These are phyloP conservation scores for Podospora bellae-mahoneyi DNA, from an alignment of 495 filamentous ascomycete species.

Conservation along the genomic window DNA sequence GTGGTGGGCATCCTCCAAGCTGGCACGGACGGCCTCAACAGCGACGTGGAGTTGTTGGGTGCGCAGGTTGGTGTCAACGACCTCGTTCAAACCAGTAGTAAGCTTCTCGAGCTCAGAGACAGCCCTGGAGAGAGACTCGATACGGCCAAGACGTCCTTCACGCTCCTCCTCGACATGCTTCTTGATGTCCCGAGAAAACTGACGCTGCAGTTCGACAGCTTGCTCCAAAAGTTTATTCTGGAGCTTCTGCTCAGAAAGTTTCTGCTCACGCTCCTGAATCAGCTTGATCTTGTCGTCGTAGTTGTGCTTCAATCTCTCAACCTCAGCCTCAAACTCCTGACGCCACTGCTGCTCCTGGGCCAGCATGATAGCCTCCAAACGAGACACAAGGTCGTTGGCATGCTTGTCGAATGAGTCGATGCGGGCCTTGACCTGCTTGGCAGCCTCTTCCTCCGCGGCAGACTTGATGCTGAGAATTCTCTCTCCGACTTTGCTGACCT, in stretches of 20 bases:
- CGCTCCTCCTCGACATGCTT: conserved; percentile 85
- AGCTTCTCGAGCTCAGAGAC: conserved; percentile 81
- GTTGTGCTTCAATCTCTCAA: conserved; percentile 64
- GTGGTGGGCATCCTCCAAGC: conserved; percentile 66
- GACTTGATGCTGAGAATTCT: conserved; percentile 71
- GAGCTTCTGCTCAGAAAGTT: conserved; percentile 73
- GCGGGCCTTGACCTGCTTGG: conserved; percentile 65
- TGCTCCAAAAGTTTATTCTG: conserved; percentile 88
- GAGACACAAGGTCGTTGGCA: conserved; percentile 68
- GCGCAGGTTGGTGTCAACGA: conserved; percentile 83
- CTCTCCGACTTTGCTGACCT: conserved; percentile 69
- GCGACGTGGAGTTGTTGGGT: conserved; percentile 95
- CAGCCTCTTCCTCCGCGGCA: conserved; percentile 63
- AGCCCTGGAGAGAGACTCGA: conserved; percentile 70
- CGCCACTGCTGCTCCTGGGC: conserved; percentile 75
- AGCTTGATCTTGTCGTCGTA: conserved; percentile 77
- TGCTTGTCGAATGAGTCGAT: conserved; percentile 54
- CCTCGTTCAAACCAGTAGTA: conserved; percentile 76
- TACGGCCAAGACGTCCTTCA: conserved; percentile 77
- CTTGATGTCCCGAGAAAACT: conserved; percentile 74
- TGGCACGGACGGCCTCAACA: conserved; percentile 84
- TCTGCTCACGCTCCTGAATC: conserved; percentile 68
- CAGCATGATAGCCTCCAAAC: conserved; percentile 68
- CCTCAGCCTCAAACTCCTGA: conserved; percentile 85
- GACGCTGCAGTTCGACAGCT: conserved; percentile 77